A percentile compares a stretch with the other conserved stretches of the same genome.
These are phyloP conservation scores for Fusarium devonianum DNA, from an alignment of 2,329 filamentous ascomycete species.

Conservation along the genomic window DNA sequence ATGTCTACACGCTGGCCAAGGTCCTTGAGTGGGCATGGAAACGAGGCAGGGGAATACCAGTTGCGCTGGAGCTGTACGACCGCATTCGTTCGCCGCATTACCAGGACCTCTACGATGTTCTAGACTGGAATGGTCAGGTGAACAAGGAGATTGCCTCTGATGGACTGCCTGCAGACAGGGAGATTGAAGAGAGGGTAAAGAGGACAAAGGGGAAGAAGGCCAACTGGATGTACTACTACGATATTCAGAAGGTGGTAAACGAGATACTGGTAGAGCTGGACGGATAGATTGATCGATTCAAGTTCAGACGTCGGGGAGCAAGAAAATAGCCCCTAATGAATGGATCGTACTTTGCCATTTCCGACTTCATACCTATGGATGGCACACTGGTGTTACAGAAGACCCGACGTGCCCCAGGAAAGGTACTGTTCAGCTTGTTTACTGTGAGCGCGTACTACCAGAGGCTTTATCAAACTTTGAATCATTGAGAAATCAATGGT, in stretches of 20 bases:
- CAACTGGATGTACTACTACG: conserved; percentile 42
- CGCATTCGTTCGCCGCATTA: conserved; percentile 43
- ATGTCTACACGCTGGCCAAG: conserved; percentile 38
- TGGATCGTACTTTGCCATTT: too few species aligned
- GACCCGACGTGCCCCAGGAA: too few species aligned
- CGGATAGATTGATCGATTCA: background rate
- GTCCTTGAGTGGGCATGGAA: conserved; percentile 38
- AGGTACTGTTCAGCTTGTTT: too few species aligned
- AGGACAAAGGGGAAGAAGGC: conserved; percentile 32
- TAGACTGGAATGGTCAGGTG: conserved; percentile 36
- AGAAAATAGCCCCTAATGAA: too few species aligned
- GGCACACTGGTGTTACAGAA: too few species aligned
- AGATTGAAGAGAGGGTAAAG: conserved; percentile 37
- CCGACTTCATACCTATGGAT: too few species aligned
- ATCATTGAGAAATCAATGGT: too few species aligned
- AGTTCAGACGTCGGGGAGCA: too few species aligned
- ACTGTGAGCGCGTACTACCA: too few species aligned
- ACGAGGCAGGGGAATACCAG: conserved; percentile 18
- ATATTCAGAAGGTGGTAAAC: conserved; percentile 33
- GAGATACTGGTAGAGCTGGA: conserved; percentile 4
- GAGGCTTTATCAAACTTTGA: too few species aligned
- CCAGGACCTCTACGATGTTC: conserved; percentile 34
- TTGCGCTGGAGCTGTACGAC: conserved; percentile 40
- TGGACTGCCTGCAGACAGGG: conserved; percentile 29
- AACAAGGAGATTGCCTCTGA: conserved; percentile 25